Percentiles rank a stretch among this genome's conserved stretches.
Conservation (phyloP, 768 basidiomycete species). For the Leccinum imitatum region DNA sequence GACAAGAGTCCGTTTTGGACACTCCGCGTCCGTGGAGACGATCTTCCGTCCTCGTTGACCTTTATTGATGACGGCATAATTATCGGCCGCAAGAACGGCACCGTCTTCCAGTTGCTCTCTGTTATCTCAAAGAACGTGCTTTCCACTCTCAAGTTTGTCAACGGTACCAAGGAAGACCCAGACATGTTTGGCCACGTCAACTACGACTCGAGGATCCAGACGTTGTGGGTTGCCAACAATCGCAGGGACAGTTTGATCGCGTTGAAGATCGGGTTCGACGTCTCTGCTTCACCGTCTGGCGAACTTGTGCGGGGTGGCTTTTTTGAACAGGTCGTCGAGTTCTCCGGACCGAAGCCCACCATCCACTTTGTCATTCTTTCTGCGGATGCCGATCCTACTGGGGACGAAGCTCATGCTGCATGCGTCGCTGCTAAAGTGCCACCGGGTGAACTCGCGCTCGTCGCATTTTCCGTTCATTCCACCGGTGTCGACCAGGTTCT, state of each 20-base stretch:
- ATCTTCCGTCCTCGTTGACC: slow-evolving; percentile 76
- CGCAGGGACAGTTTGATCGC: slow-evolving; percentile 83
- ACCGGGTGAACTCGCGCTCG: slow-evolving; percentile 74
- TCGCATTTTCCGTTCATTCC: slow-evolving; percentile 87
- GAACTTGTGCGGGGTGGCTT: slow-evolving; percentile 65
- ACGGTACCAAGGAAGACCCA: slow-evolving; percentile 63
- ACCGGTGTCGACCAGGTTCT: slow-evolving; percentile 88
- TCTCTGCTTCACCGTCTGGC: slow-evolving; percentile 51
- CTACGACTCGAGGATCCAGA: slow-evolving; percentile 83
- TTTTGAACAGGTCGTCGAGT: slow-evolving; percentile 83
- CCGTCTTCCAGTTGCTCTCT: slow-evolving; percentile 81
- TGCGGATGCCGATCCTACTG: slow-evolving; percentile 78
- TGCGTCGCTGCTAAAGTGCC: slow-evolving; percentile 79
- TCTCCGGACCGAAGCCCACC: slow-evolving; percentile 78
- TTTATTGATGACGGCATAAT: slow-evolving; percentile 87
- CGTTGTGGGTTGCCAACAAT: slow-evolving; percentile 85
- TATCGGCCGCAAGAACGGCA: slow-evolving; percentile 81
- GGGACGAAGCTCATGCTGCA: slow-evolving; percentile 80
- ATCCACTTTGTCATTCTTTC: slow-evolving; percentile 89
- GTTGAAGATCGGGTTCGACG: slow-evolving; percentile 69
- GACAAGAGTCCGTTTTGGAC: slow-evolving; percentile 75
- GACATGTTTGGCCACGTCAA: slow-evolving; percentile 89
- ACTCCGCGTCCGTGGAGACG: slow-evolving; percentile 76
- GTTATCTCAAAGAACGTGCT: slow-evolving; percentile 68
- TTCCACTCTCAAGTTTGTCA: slow-evolving; percentile 78